Evolutionary conservation across 2,329 filamentous ascomycete genomes (phyloP).

Genomic region (Xylaria polymorpha): DNA sequence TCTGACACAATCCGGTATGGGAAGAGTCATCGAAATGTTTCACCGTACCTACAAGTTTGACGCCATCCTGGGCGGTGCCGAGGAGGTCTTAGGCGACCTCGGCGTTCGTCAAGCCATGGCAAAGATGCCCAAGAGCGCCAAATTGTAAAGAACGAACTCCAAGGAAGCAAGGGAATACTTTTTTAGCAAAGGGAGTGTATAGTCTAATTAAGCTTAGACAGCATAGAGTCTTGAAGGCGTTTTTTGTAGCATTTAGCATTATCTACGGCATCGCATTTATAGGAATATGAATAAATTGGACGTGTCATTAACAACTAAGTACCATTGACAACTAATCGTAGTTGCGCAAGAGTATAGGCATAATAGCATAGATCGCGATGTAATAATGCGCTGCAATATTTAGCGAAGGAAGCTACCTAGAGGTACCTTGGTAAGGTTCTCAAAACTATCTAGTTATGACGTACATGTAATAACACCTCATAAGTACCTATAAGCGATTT

Average conservation of each 20-base stretch:
- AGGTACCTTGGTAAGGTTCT: not conserved
- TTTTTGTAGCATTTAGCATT: conserved; percentile 23
- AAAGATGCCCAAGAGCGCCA: conserved; percentile 80
- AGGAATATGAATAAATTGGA: conserved; percentile 29
- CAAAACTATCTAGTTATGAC: conserved; percentile 25
- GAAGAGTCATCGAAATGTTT: conserved; percentile 84
- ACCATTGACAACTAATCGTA: not conserved
- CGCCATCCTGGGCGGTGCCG: conserved; percentile 80
- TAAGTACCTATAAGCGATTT: conserved; percentile 28
- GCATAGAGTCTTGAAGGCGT: conserved; percentile 11
- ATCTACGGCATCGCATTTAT: conserved; percentile 22
- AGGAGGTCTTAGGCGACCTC: conserved; percentile 84
- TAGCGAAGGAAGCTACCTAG: conserved; percentile 8
- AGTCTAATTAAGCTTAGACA: conserved; percentile 2
- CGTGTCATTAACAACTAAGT: not conserved
- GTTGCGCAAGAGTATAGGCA: not conserved
- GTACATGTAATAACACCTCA: conserved; percentile 26
- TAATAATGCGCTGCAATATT: conserved; percentile 27
- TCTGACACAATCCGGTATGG: conserved; percentile 85
- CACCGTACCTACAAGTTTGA: conserved; percentile 86
- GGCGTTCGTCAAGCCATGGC: conserved; percentile 87
- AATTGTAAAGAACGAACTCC: conserved; percentile 65
- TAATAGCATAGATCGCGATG: conserved; percentile 24
- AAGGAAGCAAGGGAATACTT: not conserved
- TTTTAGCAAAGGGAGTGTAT: conserved; percentile 12